These are phyloP conservation scores for Venturia aucupariae DNA, from an alignment of 2,329 filamentous ascomycete species.

Conservation along the genomic window DNA sequence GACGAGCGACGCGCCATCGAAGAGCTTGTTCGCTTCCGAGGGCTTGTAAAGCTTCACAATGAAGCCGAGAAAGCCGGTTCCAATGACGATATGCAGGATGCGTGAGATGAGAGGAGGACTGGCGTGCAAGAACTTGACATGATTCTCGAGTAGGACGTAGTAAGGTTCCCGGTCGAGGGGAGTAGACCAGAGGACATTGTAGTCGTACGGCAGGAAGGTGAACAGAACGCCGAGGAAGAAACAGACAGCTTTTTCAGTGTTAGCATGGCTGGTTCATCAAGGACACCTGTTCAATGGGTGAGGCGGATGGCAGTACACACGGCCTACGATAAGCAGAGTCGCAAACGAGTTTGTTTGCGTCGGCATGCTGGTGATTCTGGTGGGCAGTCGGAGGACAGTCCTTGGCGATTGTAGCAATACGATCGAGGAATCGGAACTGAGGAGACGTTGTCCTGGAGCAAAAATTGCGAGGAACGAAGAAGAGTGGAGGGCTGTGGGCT, in stretches of 20 bases:
- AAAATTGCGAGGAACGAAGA: not conserved
- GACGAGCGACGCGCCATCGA: conserved; percentile 66
- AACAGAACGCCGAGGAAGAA: conserved; percentile 99
- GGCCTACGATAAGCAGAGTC: conserved; percentile 92
- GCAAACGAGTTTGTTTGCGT: conserved; percentile 57
- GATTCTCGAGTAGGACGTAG: conserved; percentile 77
- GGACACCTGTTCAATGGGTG: conserved; percentile 2
- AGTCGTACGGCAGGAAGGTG: conserved; percentile 92
- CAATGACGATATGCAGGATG: conserved; percentile 88
- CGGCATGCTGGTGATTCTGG: conserved; percentile 7
- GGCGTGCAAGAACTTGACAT: conserved; percentile 84
- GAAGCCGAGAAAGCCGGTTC: conserved; percentile 78
- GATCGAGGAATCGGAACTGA: not conserved
- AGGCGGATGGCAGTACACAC: conserved; percentile 47
- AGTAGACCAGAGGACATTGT: conserved; percentile 73
- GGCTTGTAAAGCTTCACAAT: conserved; percentile 92
- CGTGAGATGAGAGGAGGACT: conserved; percentile 86
- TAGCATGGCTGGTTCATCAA: not conserved
- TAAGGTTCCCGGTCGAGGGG: conserved; percentile 56
- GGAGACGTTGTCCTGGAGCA: not conserved
- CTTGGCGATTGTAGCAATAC: not conserved
- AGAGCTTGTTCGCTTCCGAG: conserved; percentile 88
- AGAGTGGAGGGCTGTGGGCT: not conserved
- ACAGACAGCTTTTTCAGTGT: conserved; percentile 49
- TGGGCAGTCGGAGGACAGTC: not conserved